A percentile compares a stretch with the other conserved stretches of the same genome.
These are phyloP conservation scores for Fusarium xyrophilum DNA, from an alignment of 2,329 filamentous ascomycete species.

Conservation along the genomic window DNA sequence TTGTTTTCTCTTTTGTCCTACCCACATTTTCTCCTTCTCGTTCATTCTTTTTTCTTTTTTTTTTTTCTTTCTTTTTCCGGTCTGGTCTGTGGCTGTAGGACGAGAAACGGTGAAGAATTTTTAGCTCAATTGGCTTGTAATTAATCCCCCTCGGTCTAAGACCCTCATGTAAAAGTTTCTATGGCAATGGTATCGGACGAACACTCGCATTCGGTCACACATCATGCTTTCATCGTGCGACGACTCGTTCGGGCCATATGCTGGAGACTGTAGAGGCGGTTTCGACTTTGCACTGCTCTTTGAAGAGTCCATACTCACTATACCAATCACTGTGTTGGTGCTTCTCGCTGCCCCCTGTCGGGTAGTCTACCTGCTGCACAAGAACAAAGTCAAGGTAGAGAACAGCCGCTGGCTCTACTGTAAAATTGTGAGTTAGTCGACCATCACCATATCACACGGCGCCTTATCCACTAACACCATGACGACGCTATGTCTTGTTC, in stretches of 20 bases:
- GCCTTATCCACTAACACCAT: constrained; percentile 13
- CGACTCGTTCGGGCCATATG: constrained; percentile 33
- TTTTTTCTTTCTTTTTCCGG: too few relatives aligned
- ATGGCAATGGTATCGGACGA: too few relatives aligned
- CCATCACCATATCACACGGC: too few relatives aligned
- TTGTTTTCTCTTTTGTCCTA: too few relatives aligned
- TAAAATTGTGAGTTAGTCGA: constrained; percentile 33
- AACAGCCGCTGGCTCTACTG: constrained; percentile 24
- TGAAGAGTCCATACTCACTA: constrained; percentile 46
- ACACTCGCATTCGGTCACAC: too few relatives aligned
- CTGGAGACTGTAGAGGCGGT: constrained; percentile 46
- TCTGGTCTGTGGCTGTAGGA: too few relatives aligned
- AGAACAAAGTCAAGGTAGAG: constrained; percentile 31
- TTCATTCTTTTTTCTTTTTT: too few relatives aligned
- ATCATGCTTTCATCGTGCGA: constrained; percentile 24
- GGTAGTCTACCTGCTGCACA: constrained; percentile 26
- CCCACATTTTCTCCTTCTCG: too few relatives aligned
- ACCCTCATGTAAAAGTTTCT: too few relatives aligned
- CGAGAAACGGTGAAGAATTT: too few relatives aligned
- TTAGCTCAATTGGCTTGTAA: too few relatives aligned
- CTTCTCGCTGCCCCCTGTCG: constrained; percentile 41
- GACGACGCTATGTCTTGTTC: constrained; percentile 5
- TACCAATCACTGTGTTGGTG: constrained; percentile 39
- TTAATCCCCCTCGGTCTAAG: too few relatives aligned
- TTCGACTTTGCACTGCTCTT: constrained; percentile 60